These are phyloP conservation scores for Saccharomycopsis sp. DNA, from an alignment of 805 yeast genomes.

Conservation along the genomic window DNA sequence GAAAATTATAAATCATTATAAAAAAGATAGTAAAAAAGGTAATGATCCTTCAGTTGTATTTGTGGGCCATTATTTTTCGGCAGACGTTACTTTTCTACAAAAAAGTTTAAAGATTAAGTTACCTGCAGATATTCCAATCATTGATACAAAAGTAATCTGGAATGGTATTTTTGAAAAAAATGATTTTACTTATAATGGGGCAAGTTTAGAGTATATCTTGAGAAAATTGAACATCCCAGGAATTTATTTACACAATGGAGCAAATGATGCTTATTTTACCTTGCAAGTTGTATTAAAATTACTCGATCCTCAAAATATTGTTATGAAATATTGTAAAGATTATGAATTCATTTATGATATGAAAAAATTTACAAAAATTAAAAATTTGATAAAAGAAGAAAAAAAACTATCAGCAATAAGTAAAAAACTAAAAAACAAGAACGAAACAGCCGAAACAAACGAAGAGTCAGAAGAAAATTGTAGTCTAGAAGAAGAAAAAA, in stretches of 20 bases:
- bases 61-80: conserved; percentile 50
- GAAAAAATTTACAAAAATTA: not conserved
- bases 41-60: conserved; percentile 26
- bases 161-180: conserved; percentile 18
- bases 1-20: conserved; percentile 33
- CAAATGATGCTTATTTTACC: conserved; percentile 62
- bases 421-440: too few relatives aligned
- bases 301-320: conserved; percentile 36
- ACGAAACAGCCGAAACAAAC: too few relatives aligned
- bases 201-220: conserved; percentile 37
- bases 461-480: too few relatives aligned
- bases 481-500: too few relatives aligned
- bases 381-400: not conserved
- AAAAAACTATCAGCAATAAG: too few relatives aligned
- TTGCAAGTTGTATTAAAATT: conserved; percentile 37
- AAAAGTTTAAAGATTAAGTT: conserved; percentile 32
- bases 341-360: conserved; percentile 8
- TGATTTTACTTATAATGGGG: conserved; percentile 16
- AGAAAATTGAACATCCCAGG: conserved; percentile 43
- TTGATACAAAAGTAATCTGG: conserved; percentile 29
- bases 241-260: conserved; percentile 58
- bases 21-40: conserved; percentile 18
- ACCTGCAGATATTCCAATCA: conserved; percentile 19
- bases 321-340: conserved; percentile 18
- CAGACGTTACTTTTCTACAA: conserved; percentile 44